A percentile compares a stretch with the other conserved stretches of the same genome.
These are phyloP conservation scores for Bipolaris oryzae DNA, from an alignment of 2,329 filamentous ascomycete species.

Conservation along the genomic window DNA sequence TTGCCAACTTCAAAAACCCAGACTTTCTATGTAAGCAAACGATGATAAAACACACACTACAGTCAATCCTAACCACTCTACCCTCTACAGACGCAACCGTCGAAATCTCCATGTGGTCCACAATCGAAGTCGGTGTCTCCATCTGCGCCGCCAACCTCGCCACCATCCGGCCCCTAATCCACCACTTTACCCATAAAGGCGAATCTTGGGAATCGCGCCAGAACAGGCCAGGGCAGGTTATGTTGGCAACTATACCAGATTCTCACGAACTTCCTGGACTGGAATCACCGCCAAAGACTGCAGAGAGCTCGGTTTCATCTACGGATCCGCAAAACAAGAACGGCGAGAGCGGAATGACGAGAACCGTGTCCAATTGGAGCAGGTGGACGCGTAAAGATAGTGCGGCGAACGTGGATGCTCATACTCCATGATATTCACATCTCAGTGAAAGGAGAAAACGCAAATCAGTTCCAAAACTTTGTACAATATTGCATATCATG, in stretches of 20 bases:
- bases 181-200: neutral
- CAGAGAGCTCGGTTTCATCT: neutral
- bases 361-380: neutral
- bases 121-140: conserved; percentile 21
- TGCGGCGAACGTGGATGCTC: neutral
- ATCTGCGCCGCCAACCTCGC: conserved; percentile 20
- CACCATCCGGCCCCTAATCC: conserved; percentile 18
- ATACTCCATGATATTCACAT: neutral
- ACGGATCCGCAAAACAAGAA: neutral
- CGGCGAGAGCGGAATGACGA: neutral
- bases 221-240: neutral
- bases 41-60: neutral
- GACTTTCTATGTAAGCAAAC: conserved; percentile 25
- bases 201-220: neutral
- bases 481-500: too few species aligned
- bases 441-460: neutral
- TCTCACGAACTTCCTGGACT: neutral
- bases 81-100: conserved; percentile 12
- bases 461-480: too few species aligned
- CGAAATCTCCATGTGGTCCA: conserved; percentile 27
- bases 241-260: neutral
- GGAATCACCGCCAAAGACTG: neutral
- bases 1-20: conserved; percentile 18
- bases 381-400: neutral
- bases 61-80: neutral